Base-by-base conservation (phyloP, 345 rosid species). In the Syzygium oleosum region DNA sequence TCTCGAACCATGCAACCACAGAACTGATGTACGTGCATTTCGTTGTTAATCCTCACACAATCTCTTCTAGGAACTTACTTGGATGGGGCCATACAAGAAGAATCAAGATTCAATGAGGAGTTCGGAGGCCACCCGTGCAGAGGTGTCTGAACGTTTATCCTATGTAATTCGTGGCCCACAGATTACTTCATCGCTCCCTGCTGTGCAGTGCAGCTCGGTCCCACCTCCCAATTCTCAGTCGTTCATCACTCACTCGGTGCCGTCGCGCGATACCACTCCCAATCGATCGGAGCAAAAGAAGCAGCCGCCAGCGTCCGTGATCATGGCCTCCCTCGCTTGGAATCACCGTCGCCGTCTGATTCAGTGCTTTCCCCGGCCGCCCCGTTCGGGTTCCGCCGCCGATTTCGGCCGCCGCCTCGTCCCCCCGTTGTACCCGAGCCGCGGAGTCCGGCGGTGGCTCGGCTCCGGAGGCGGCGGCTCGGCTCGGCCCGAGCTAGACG, bases 401-500 rank as follows among this genome's bases (percentile, higher is more conserved):
- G 27, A 55, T 55, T 22, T 21, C 59, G 2, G 59, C 27, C 22
- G 22, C 27, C 59, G 46, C 46, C 46, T 55, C 27, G 59, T 9
- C 49, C 27, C 83, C 27, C 7, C 12, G 21, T 25, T 12, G 14
- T 10, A 8, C 38, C 83, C 83, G 27, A 9, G 27, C 46, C 49
- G 80, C 49, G 46, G 4, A 9, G 41, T 25, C 80, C 49, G 5
- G 25, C 87, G 87, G 34, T 4, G 22, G 63, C 88, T 77, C 52
- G n/a, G 52, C 85, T 54, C 34, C 87, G 49, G 25, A 43, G 17
- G 93, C 84, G 87, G 94, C 80, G 94, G 91, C 52, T 90, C 97
- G 78, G 65, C 87, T 90, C 92, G 88, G 90, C 3, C 91, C 29
- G 97, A 95, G 52, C 96, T 95, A 65, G 92, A 92, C 31, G 94